Base-by-base conservation (phyloP, 192 early-diverging fungal genomes). In the Coemansia sp. region DNA sequence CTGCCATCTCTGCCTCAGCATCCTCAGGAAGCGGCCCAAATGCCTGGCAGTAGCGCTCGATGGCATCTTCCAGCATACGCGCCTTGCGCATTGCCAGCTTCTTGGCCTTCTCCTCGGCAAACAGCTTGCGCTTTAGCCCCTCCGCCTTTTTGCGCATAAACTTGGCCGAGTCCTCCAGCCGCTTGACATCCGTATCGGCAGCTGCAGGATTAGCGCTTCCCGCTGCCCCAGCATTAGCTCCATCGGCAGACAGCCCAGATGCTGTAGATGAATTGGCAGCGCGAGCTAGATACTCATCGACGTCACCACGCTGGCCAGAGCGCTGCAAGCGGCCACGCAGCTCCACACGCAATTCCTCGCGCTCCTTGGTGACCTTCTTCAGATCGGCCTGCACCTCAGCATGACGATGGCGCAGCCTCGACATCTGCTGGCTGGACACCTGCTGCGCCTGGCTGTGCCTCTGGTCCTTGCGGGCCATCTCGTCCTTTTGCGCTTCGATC, bases 361-460 rank as follows among this genome's bases (percentile, higher is more conserved):
- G 79, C 34, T 81, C 73, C 40, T 81, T 81, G 2, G 58, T 7
- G 6, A 88, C 57, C 14, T 81, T 69, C 6, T 62, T 46, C 46
- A 85, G 86, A 21, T 91, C 87, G 49, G 84, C 79, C 53, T 87
- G 83, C 11, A 88, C 47, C 5, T 65, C 58, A 23, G 75, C 71
- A 17, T 62, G 43, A 37, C 76, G 81, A 26, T 81, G 84, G 10
- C 87, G 83, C 65, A 84, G 60, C 16, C 63, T 53, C 1, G 64
- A 21, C 52, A 86, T 80, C 11, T 88, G 87, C 43, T 88, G 82
- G 49, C 89, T 88, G 34, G 82, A 83, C 15, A 83, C 77, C 28
- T 60, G 51, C 36, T 86, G 87, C 10, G 74, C 57, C 15, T 71
- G 64, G 36, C 71, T 69, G 1, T 87, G 51, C n/a, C 70, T 42